These are phyloP conservation scores for Paramecium sonneborni DNA, from an alignment of 73 alveolate genomes.

Conservation along the genomic window DNA sequence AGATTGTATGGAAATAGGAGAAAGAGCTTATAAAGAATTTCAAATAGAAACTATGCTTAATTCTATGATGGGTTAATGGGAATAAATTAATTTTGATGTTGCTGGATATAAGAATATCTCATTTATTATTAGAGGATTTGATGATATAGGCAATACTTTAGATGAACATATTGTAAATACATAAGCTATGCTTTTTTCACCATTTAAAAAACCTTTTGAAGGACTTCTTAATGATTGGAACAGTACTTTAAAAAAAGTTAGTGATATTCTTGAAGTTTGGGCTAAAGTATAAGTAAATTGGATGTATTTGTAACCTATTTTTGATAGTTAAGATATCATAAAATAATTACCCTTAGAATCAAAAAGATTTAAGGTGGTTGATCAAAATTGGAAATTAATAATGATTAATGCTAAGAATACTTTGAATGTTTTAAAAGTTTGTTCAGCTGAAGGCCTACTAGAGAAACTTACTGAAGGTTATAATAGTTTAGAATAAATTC, in stretches of 20 bases:
- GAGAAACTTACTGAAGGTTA: conserved; percentile 14
- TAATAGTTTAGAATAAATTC: conserved; percentile 32
- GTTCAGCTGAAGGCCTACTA: not conserved
- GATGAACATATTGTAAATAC: conserved; percentile 45
- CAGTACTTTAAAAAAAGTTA: not conserved
- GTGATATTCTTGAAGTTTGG: conserved; percentile 34
- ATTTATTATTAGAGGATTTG: conserved; percentile 22
- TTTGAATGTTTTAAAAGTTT: conserved; percentile 30
- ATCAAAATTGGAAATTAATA: conserved; percentile 51
- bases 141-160: conserved; percentile 1
- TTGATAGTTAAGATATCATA: conserved; percentile 1
- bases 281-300: conserved; percentile 39
- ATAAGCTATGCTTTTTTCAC: conserved; percentile 23
- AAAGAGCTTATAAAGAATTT: conserved; percentile 82
- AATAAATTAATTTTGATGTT: conserved; percentile 60
- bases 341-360: conserved; percentile 45
- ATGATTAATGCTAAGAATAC: not conserved
- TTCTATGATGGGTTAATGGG: conserved; percentile 60
- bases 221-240: not conserved
- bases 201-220: conserved; percentile 33
- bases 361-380: conserved; percentile 30
- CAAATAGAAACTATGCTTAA: conserved; percentile 55
- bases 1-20: conserved; percentile 98
- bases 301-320: conserved; percentile 51
- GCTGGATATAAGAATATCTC: conserved; percentile 72